These are phyloP conservation scores for Parastagonospora avenae DNA, from an alignment of 2,329 filamentous ascomycete genomes.

Conservation along the genomic window DNA sequence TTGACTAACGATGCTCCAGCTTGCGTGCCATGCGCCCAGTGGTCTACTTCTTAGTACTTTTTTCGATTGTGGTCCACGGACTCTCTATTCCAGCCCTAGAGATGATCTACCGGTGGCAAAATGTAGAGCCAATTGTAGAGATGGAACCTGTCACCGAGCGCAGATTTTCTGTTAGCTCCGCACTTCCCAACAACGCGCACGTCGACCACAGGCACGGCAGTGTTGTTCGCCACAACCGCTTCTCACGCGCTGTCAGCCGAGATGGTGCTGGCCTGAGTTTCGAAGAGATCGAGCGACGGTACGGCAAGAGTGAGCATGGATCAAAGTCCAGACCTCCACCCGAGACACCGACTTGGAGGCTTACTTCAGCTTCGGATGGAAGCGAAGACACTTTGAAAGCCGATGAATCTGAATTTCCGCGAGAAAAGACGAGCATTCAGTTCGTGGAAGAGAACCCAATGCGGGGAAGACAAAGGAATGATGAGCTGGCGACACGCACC, in stretches of 20 bases:
- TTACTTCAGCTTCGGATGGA: constrained; percentile 1
- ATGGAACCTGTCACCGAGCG: constrained; percentile 44
- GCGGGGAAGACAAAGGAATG: not conserved
- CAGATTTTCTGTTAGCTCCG: constrained; percentile 43
- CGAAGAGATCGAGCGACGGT: constrained; percentile 2
- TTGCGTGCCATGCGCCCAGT: constrained; percentile 50
- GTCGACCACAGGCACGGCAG: constrained; percentile 32
- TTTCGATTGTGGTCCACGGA: constrained; percentile 55
- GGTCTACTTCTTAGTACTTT: constrained; percentile 54
- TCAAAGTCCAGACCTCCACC: constrained; percentile 4
- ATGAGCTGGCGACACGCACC: not conserved
- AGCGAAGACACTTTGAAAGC: constrained; percentile 5
- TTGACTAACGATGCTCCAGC: too few relatives aligned
- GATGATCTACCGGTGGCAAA: constrained; percentile 46
- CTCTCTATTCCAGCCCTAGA: constrained; percentile 56
- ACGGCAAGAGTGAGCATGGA: not conserved
- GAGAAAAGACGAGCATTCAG: constrained; percentile 1
- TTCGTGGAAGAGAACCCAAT: not conserved
- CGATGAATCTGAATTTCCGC: not conserved
- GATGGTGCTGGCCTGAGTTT: not conserved
- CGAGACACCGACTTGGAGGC: constrained; percentile 4
- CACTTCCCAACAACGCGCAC: constrained; percentile 50
- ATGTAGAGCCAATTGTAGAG: constrained; percentile 52
- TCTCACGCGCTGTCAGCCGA: constrained; percentile 36
- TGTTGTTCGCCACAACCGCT: constrained; percentile 56